Evolutionary conservation across 106 monocot species (phyloP), one percentile per base, ranked within the genome.

Genomic region (Dioscorea alata): DNA sequence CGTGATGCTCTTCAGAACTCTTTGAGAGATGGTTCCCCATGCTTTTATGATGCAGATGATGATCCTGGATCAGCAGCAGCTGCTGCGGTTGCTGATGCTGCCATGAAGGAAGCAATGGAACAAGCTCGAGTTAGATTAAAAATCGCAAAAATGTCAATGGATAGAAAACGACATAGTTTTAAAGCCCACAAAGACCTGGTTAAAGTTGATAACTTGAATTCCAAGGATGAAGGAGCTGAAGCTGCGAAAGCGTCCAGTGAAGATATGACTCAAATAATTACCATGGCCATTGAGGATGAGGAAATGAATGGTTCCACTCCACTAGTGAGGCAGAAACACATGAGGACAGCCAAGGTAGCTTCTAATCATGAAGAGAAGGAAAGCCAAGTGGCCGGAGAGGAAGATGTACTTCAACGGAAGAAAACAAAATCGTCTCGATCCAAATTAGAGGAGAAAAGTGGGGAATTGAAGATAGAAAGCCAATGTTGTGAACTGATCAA

Each of bases 51-150:
- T 67, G 81, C 79, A 52, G 79, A 82, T 23, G 24, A 82, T 49
- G 87, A 90, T 83, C 84, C 76, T 57, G 64, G 66, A 72, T 80
- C 80, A 63, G 42, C 42, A 42, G 42, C 42, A 8, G 85, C 82
- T 79, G 81, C 81, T 70, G 79, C 77, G 33, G 81, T 79, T 64
- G 82, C 91, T 75, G 82, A 76, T 51, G 87, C 87, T 67, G 91
- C 94, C 57, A 87, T 97, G 76, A 86, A 89, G 71, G 87, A 99
- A 69, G 97, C 89, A 71, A 99, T 99, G 92, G 92, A 93, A 64
- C 82, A 85, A 65, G 92, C 97, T 63, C 76, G 87, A 65, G 84
- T 76, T 54, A 77, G 83, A 81, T 48, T 97, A 49, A 92, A 80
- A 57, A 85, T 72, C 65, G 92, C 96, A 42, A 97, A 89, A 66